Conservation (phyloP, 768 basidiomycete species). For the Suillus subalutaceus region DNA sequence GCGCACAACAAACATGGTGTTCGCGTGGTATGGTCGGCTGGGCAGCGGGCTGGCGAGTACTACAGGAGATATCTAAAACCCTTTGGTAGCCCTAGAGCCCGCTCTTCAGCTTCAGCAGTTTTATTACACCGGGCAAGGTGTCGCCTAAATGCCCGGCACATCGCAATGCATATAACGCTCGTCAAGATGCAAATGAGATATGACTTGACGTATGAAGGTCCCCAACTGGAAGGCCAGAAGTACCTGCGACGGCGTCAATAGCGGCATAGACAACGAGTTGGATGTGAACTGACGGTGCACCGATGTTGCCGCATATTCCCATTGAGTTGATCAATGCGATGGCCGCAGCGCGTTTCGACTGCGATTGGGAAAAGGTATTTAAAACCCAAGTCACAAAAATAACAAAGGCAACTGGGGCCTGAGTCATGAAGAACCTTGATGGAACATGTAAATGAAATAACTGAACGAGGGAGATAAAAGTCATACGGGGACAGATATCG, state of each 20-base stretch:
- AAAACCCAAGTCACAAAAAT: constrained; percentile 57
- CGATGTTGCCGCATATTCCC: constrained; percentile 78
- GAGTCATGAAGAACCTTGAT: constrained; percentile 72
- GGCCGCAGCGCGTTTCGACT: constrained; percentile 83
- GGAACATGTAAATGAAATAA: not conserved
- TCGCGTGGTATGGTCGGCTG: not conserved
- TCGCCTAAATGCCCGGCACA: constrained; percentile 49
- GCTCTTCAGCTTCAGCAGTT: constrained; percentile 40
- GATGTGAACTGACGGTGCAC: constrained; percentile 63
- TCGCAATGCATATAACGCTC: constrained; percentile 48
- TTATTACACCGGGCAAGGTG: constrained; percentile 45
- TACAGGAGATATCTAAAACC: constrained; percentile 51
- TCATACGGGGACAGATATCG: constrained; percentile 67
- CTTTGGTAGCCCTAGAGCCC: constrained; percentile 32
- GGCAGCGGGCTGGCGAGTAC: not conserved
- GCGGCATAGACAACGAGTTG: constrained; percentile 1
- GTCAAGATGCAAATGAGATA: constrained; percentile 73
- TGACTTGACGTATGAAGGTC: constrained; percentile 66
- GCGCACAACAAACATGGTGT: not conserved
- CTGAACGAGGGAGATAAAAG: not conserved
- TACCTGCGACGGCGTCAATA: constrained; percentile 42
- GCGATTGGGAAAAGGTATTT: constrained; percentile 68
- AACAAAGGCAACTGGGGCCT: constrained; percentile 69
- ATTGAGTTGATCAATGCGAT: constrained; percentile 80
- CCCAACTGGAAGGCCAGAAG: constrained; percentile 68